A percentile compares a stretch with the other conserved stretches of the same genome.
Conservation (phyloP, 257 asterid genomes). For the Craterostigma plantagineum region DNA sequence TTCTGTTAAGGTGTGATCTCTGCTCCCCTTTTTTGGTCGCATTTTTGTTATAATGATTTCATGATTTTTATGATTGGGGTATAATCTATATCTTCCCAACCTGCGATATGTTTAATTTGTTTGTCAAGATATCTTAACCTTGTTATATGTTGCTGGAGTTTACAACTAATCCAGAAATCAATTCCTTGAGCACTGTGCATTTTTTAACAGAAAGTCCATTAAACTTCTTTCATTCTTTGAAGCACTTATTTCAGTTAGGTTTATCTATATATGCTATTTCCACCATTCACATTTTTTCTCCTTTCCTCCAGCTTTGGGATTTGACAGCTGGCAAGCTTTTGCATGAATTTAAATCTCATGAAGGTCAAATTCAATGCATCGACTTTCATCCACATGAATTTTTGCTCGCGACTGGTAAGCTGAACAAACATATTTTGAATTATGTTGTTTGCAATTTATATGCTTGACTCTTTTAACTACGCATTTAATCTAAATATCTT, state of each 20-base stretch:
- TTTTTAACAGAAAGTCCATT: too few species aligned
- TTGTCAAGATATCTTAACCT: background rate
- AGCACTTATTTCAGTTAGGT: too few species aligned
- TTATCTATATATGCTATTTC: too few species aligned
- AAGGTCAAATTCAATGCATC: conserved; percentile 86
- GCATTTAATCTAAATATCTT: too few species aligned
- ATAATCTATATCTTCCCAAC: conserved; percentile 1
- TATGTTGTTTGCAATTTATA: background rate
- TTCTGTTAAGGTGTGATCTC: conserved; percentile 63
- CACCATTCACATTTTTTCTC: conserved; percentile 9
- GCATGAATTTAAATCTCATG: conserved; percentile 89
- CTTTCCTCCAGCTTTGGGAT: conserved; percentile 87
- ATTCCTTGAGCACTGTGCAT: too few species aligned
- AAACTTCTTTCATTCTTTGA: too few species aligned
- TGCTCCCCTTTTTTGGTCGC: conserved; percentile 7
- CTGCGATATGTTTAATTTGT: background rate
- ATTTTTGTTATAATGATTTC: background rate
- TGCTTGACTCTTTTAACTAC: background rate
- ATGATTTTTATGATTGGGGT: conserved; percentile 5
- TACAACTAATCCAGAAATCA: too few species aligned
- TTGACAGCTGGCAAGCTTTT: conserved; percentile 95
- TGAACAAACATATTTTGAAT: conserved; percentile 3
- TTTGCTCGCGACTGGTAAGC: conserved; percentile 89
- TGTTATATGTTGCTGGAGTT: too few species aligned
- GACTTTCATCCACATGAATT: conserved; percentile 96